Conservation (phyloP, 2,329 filamentous ascomycete genomes). For the Phyllosticta paracitricarpa region DNA sequence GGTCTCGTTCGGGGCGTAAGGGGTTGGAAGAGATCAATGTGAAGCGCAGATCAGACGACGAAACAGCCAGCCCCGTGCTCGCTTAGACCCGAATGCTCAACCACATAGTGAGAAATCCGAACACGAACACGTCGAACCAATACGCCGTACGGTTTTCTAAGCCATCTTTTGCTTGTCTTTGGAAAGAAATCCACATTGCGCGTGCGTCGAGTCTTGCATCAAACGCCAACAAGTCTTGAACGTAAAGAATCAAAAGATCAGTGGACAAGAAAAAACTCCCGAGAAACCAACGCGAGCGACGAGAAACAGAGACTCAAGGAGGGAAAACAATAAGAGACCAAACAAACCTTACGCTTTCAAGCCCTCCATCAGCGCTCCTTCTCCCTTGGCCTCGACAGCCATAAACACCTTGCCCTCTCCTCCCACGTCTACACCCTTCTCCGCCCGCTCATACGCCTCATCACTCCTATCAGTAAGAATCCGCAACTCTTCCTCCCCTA, state of each 20-base stretch:
- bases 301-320: neutral
- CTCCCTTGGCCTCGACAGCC: slow-evolving; percentile 69
- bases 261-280: too few relatives aligned
- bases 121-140: neutral
- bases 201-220: too few relatives aligned
- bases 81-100: neutral
- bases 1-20: neutral
- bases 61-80: neutral
- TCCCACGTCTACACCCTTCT: slow-evolving; percentile 65
- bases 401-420: slow-evolving; percentile 51
- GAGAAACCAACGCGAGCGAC: too few relatives aligned
- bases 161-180: neutral
- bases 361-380: slow-evolving; percentile 41
- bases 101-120: neutral
- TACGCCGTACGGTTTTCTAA: neutral
- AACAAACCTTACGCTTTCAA: slow-evolving; percentile 25
- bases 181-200: too few relatives aligned
- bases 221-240: too few relatives aligned
- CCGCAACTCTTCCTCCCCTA: slow-evolving; percentile 67
- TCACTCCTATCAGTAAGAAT: slow-evolving; percentile 67
- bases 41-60: neutral
- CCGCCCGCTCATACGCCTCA: slow-evolving; percentile 61
- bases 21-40: neutral
- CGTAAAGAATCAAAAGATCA: too few relatives aligned
- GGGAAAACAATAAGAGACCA: neutral